Percentiles rank a stretch among this genome's conserved stretches.
Conservation (phyloP, 176 grass and related monocot genomes). For the Avena atlantica region DNA sequence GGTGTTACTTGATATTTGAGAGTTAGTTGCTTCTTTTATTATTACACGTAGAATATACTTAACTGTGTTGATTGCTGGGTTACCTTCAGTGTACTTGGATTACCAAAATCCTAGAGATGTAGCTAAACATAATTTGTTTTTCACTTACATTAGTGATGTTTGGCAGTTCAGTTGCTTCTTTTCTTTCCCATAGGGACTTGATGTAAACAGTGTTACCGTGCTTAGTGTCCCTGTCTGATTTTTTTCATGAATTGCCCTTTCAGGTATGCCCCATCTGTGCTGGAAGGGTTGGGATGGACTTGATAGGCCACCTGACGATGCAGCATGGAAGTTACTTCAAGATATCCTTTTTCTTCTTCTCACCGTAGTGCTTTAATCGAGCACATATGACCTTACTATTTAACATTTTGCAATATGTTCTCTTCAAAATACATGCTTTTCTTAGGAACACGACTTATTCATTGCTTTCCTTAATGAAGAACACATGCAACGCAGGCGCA, state of each 20-base stretch:
- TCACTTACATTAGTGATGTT: background rate
- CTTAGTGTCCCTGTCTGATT: background rate
- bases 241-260: conserved; percentile 40
- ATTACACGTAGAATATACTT: background rate
- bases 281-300: conserved; percentile 68
- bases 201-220: background rate
- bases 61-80: background rate
- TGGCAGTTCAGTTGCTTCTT: background rate
- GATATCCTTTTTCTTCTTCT: conserved; percentile 80
- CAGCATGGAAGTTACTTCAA: conserved; percentile 87
- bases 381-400: conserved; percentile 1
- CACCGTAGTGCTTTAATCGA: background rate
- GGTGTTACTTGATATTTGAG: background rate
- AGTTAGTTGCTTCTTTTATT: conserved; percentile 1
- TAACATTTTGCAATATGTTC: conserved; percentile 16
- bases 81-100: background rate
- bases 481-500: conserved; percentile 82
- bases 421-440: conserved; percentile 8
- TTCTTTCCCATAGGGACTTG: background rate
- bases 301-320: conserved; percentile 82
- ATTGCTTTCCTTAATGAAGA: conserved; percentile 71
- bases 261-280: conserved; percentile 88
- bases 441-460: conserved; percentile 4
- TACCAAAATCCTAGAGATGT: background rate
- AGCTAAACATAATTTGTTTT: background rate